Conservation (phyloP, 1,284 basidiomycete species). For the Exobasidium rhododendri region DNA sequence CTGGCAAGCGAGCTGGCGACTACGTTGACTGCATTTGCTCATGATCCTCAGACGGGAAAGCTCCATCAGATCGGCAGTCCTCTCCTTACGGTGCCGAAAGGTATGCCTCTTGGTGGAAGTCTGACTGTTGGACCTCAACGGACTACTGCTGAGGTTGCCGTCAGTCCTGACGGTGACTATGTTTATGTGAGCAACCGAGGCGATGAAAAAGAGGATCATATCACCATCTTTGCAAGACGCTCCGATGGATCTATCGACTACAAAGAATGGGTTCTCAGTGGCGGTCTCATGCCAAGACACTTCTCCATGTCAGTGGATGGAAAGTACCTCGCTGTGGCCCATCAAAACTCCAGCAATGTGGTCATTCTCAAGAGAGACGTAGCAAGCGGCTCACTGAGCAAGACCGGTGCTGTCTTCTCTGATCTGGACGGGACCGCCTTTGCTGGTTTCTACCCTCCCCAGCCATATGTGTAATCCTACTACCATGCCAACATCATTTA, state of each 20-base stretch:
- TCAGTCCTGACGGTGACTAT: constrained; percentile 28
- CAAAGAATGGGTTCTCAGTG: constrained; percentile 26
- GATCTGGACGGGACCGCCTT: constrained; percentile 27
- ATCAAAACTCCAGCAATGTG: constrained; percentile 32
- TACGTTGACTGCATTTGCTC: constrained; percentile 26
- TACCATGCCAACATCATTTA: too few species aligned
- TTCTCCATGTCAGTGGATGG: constrained; percentile 21
- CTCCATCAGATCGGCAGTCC: constrained; percentile 21
- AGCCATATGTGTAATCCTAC: constrained; percentile 6
- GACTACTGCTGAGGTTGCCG: constrained; percentile 39
- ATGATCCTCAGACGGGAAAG: constrained; percentile 20
- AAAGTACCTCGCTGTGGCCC: constrained; percentile 28
- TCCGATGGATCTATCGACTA: constrained; percentile 23
- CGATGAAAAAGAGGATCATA: constrained; percentile 34
- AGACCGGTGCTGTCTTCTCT: constrained; percentile 4
- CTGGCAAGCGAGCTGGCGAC: constrained; percentile 35
- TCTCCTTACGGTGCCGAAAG: constrained; percentile 28
- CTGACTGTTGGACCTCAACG: constrained; percentile 16
- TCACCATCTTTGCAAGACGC: constrained; percentile 26
- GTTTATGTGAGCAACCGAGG: constrained; percentile 38
- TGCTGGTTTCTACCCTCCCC: constrained; percentile 23
- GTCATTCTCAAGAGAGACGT: constrained; percentile 28
- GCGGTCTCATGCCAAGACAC: constrained; percentile 33
- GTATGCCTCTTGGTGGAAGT: constrained; percentile 26
- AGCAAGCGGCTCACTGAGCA: constrained; percentile 20